Percentiles rank a stretch among this genome's conserved stretches.
Evolutionary conservation across 305 asterid genomes (phyloP).

Genomic region (Rubia balearica): DNA sequence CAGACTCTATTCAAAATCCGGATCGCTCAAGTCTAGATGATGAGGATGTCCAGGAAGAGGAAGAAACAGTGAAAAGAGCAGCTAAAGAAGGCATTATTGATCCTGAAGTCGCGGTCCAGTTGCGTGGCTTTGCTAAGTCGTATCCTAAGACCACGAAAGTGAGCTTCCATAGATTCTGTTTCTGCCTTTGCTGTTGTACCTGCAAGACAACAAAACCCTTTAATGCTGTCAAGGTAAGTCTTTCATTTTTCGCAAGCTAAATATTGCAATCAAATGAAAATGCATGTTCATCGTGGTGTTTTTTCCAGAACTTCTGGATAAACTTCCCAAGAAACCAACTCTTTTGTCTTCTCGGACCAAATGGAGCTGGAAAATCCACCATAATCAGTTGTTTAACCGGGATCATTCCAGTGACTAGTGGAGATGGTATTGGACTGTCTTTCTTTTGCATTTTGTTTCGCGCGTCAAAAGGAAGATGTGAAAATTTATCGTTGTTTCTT

Average conservation of each 20-base stretch:
- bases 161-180: conserved; percentile 22
- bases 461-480: background rate
- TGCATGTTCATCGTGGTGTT: background rate
- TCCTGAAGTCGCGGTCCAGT: conserved; percentile 61
- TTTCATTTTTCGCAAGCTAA: background rate
- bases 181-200: conserved; percentile 37
- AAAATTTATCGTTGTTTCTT: conserved; percentile 3
- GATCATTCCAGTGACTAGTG: conserved; percentile 75
- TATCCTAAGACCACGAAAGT: conserved; percentile 59
- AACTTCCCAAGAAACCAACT: conserved; percentile 83
- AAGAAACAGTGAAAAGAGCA: conserved; percentile 62
- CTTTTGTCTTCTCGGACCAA: conserved; percentile 91
- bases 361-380: conserved; percentile 98
- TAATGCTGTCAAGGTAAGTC: conserved; percentile 73
- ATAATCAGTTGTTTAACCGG: conserved; percentile 88
- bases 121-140: conserved; percentile 74
- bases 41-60: conserved; percentile 88
- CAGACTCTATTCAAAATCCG: conserved; percentile 38
- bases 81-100: conserved; percentile 38
- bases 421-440: conserved; percentile 66
- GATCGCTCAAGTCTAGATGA: conserved; percentile 59
- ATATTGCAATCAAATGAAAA: background rate
- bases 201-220: conserved; percentile 73
- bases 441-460: background rate
- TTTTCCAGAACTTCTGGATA: conserved; percentile 78